Base-by-base conservation (phyloP, 108 stramenopile species). In the Skeletonema costatum region DNA sequence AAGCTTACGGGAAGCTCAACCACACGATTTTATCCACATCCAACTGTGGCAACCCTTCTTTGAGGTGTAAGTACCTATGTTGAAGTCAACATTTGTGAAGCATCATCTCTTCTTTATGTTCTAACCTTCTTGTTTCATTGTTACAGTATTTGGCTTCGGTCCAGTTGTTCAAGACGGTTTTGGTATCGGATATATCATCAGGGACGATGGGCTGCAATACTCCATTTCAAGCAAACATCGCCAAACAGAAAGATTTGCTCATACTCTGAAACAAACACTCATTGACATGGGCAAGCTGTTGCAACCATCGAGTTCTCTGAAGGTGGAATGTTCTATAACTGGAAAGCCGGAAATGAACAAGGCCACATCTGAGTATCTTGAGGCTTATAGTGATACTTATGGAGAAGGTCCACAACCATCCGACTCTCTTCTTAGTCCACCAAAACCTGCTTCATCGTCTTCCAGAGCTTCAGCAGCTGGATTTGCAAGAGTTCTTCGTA, bases 41-140 rank as follows among this genome's bases (percentile, higher is more conserved):
- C 46, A 96, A 96, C 60, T 96, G 95, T 67, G 95, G 95, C 4
- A 96, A 96, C 79, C 92, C 95, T n/a, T 72, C 86, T 11, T 74
- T 96, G 21, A 59, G 85, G n/a, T 74, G 74, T 74, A 59, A 74
- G 74, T 41, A n/a, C n/a, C n/a, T n/a, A 30, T 46, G 11, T 10
- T 29, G 9, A 59, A 30, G 32, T 6, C 33, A 14, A 33, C 12
- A 3, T 8, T 25, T 7, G 8, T 14, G 6, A 10, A 17, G 48
- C 6, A 51, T 1, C n/a, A 41, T 29, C 39, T 33, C 19, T 12
- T 61, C 44, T 46, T 21, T 42, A 12, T 41, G 39, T 12, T 16
- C 39, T 42, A 13, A 35, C 11, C 6, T 14, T 39, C 7, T 66
- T 66, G 0, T 10, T 6, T 7, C 6, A 39, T 41, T 13, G 17